phyloP scores from a whole-genome alignment of 2,329 filamentous ascomycete genomes.

The Orbilia brochopaga region DNA sequence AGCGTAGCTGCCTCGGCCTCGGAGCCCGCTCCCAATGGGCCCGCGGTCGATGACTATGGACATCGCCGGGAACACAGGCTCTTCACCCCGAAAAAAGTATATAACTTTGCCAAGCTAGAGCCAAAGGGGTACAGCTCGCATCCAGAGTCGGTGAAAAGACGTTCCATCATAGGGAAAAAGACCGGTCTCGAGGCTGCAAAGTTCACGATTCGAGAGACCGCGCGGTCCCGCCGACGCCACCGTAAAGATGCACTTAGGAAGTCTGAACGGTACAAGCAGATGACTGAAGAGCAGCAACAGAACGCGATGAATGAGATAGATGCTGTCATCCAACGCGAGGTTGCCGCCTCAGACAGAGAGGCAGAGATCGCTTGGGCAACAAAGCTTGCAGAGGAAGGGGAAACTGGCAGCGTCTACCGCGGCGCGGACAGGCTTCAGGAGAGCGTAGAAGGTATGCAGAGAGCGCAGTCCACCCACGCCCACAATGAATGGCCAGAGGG shows the following conservation, averaged over 20 bases:
- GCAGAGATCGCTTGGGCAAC: slow-evolving; percentile 19
- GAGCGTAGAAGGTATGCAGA: too few species aligned
- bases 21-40: slow-evolving; percentile 1
- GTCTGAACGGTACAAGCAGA: slow-evolving; percentile 3
- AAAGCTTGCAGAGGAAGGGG: not conserved
- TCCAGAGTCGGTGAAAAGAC: slow-evolving; percentile 45
- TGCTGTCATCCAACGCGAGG: slow-evolving; percentile 18
- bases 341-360: slow-evolving; percentile 26
- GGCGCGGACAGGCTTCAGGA: too few species aligned
- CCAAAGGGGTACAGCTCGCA: slow-evolving; percentile 28
- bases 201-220: slow-evolving; percentile 40
- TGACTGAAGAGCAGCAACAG: slow-evolving; percentile 8
- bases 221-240: slow-evolving; percentile 34
- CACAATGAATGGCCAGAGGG: too few species aligned
- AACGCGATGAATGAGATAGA: slow-evolving; percentile 20
- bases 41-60: slow-evolving; percentile 12
- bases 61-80: slow-evolving; percentile 22
- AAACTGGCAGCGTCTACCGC: not conserved
- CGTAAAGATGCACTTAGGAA: slow-evolving; percentile 28
- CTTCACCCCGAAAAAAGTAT: slow-evolving; percentile 32
- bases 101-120: slow-evolving; percentile 25
- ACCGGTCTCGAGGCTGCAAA: slow-evolving; percentile 32
- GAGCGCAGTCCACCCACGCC: too few species aligned
- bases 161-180: slow-evolving; percentile 43
- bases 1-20: too few species aligned